Percentiles rank a stretch among this genome's conserved stretches.
phyloP scores from a whole-genome alignment of 352 stramenopile genomes.

The Sclerospora graminicola region DNA sequence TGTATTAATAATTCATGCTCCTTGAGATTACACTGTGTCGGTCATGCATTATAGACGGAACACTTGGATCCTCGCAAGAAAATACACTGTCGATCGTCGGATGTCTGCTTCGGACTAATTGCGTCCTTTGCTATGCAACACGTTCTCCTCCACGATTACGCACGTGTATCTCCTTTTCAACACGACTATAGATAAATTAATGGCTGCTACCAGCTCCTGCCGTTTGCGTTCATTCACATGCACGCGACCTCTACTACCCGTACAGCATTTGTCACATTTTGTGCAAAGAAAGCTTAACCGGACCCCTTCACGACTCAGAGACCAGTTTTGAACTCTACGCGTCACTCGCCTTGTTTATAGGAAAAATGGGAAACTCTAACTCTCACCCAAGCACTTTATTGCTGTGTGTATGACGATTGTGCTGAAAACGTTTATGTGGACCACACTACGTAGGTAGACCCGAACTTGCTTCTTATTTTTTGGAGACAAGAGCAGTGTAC shows the following conservation, averaged over 20 bases:
- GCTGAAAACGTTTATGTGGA: too few relatives aligned
- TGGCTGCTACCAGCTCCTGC: conserved; percentile 27
- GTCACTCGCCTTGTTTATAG: too few relatives aligned
- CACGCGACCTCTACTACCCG: conserved; percentile 48
- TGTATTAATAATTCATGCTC: too few relatives aligned
- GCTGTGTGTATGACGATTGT: too few relatives aligned
- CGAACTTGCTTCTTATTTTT: too few relatives aligned
- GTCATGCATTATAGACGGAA: conserved; percentile 53
- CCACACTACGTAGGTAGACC: too few relatives aligned
- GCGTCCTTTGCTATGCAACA: conserved; percentile 9
- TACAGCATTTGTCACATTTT: conserved; percentile 72
- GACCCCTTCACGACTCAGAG: conserved; percentile 19
- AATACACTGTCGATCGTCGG: conserved; percentile 46
- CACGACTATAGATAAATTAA: conserved; percentile 19
- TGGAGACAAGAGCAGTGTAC: too few relatives aligned
- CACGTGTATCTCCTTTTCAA: conserved; percentile 32
- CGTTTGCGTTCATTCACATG: conserved; percentile 57
- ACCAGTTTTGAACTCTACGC: conserved; percentile 25
- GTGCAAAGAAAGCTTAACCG: conserved; percentile 60
- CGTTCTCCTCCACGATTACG: conserved; percentile 7
- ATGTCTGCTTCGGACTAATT: conserved; percentile 39
- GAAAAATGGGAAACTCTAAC: too few relatives aligned
- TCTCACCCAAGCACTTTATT: too few relatives aligned
- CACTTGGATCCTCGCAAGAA: conserved; percentile 62
- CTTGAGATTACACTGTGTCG: conserved; percentile 75